Conservation (phyloP, 2,329 filamentous ascomycete genomes). For the Helotiales sp. region DNA sequence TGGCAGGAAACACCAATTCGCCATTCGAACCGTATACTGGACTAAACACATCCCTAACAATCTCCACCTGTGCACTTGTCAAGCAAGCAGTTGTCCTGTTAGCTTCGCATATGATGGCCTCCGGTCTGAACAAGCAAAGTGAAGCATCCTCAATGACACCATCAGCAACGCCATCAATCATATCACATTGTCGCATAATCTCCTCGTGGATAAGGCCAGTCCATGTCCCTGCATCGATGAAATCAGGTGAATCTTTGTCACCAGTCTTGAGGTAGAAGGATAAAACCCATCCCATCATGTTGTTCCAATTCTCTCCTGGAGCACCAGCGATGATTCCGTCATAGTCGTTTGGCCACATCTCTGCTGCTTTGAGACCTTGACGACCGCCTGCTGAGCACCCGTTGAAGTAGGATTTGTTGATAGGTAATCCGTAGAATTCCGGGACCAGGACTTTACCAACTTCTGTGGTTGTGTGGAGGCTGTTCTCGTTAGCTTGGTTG, state of each 20-base stretch:
- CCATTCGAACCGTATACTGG: slow-evolving; percentile 19
- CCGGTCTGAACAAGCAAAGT: slow-evolving; percentile 33
- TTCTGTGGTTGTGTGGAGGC: slow-evolving; percentile 7
- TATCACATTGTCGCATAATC: slow-evolving; percentile 38
- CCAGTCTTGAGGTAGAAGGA: slow-evolving; percentile 16
- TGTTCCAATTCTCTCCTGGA: slow-evolving; percentile 34
- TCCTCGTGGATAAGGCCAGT: slow-evolving; percentile 18
- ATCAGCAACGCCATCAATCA: slow-evolving; percentile 38
- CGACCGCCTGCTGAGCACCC: slow-evolving; percentile 43
- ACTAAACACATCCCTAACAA: slow-evolving; percentile 20
- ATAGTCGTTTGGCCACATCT: slow-evolving; percentile 40
- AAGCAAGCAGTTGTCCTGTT: slow-evolving; percentile 13
- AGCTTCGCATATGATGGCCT: slow-evolving; percentile 7
- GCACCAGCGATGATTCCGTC: slow-evolving; percentile 42
- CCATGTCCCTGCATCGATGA: slow-evolving; percentile 29
- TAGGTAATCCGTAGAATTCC: slow-evolving; percentile 34
- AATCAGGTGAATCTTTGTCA: slow-evolving; percentile 29
- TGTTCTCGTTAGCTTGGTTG: not conserved
- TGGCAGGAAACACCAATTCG: slow-evolving; percentile 32
- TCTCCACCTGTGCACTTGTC: slow-evolving; percentile 19
- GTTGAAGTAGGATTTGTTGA: slow-evolving; percentile 38
- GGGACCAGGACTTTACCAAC: slow-evolving; percentile 24
- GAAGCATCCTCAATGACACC: slow-evolving; percentile 39
- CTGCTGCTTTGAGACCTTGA: slow-evolving; percentile 41
- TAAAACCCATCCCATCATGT: slow-evolving; percentile 10